Conservation (phyloP, 495 filamentous ascomycete genomes). For the Neurospora sublineolata region DNA sequence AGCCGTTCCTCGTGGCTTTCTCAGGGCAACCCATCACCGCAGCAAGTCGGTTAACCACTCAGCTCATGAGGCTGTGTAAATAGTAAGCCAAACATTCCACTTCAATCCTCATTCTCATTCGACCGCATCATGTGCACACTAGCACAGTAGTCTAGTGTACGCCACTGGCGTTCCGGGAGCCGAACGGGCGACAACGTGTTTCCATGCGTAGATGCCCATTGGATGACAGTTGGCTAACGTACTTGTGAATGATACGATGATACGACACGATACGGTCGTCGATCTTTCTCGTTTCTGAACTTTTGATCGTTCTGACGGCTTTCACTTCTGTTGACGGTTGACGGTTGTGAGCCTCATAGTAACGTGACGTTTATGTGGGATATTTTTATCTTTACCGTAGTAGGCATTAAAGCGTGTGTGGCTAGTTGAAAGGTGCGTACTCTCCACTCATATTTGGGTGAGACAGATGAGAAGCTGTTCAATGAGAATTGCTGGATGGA, state of each 20-base stretch:
- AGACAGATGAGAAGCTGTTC: background rate
- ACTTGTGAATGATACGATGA: background rate
- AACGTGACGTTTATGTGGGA: background rate
- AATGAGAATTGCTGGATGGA: background rate
- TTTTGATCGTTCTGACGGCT: background rate
- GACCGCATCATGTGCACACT: no score
- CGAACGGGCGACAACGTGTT: background rate
- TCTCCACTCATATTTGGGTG: background rate
- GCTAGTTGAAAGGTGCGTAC: background rate
- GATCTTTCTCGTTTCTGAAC: background rate
- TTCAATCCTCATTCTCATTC: no score
- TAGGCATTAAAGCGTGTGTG: no score
- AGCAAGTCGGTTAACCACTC: background rate
- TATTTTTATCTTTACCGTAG: background rate
- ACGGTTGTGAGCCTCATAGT: background rate
- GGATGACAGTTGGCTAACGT: no score
- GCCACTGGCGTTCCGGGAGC: background rate
- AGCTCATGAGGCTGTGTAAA: background rate
- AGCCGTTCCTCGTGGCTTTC: background rate
- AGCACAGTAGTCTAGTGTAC: no score
- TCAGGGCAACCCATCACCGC: background rate
- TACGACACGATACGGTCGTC: background rate
- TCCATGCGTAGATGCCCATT: no score
- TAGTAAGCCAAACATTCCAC: background rate
- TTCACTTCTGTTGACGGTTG: background rate